Conservation (phyloP, 2,329 filamentous ascomycete species). For the Fusarium verrucosum region DNA sequence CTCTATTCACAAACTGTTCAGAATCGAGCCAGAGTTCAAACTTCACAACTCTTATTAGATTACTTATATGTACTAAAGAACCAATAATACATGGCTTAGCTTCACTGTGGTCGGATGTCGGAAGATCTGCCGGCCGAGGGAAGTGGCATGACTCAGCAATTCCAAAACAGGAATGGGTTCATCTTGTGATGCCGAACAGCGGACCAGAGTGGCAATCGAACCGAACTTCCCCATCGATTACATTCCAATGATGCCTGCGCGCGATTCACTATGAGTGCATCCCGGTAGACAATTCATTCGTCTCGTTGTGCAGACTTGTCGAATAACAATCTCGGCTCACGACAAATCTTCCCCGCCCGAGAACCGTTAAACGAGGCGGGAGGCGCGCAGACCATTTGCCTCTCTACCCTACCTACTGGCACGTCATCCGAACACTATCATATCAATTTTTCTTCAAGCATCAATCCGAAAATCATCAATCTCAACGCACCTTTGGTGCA, state of each 20-base stretch:
- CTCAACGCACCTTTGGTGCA: constrained; percentile 17
- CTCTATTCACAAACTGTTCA: neutral
- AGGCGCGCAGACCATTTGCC: constrained; percentile 13
- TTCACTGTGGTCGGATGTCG: constrained; percentile 18
- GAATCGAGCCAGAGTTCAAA: neutral
- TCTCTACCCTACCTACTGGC: no score
- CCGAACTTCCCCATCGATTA: constrained; percentile 34
- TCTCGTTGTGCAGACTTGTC: constrained; percentile 26
- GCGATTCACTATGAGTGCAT: constrained; percentile 44
- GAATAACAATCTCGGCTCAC: constrained; percentile 1
- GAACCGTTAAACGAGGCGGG: constrained; percentile 19
- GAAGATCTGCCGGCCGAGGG: constrained; percentile 37
- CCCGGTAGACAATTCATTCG: constrained; percentile 35
- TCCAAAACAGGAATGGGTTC: constrained; percentile 39
- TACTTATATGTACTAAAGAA: no score
- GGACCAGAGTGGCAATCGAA: constrained; percentile 44
- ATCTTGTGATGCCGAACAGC: constrained; percentile 44
- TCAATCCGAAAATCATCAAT: constrained; percentile 14
- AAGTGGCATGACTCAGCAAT: constrained; percentile 43
- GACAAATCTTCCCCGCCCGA: neutral
- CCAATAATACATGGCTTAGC: no score
- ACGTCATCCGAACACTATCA: constrained; percentile 37
- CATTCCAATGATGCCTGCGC: constrained; percentile 36
- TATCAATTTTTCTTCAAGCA: constrained; percentile 19
- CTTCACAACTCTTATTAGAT: neutral